A percentile compares a stretch with the other conserved stretches of the same genome.
Conservation (phyloP, 2,329 filamentous ascomycete species). For the Gaeumannomyces sp. region DNA sequence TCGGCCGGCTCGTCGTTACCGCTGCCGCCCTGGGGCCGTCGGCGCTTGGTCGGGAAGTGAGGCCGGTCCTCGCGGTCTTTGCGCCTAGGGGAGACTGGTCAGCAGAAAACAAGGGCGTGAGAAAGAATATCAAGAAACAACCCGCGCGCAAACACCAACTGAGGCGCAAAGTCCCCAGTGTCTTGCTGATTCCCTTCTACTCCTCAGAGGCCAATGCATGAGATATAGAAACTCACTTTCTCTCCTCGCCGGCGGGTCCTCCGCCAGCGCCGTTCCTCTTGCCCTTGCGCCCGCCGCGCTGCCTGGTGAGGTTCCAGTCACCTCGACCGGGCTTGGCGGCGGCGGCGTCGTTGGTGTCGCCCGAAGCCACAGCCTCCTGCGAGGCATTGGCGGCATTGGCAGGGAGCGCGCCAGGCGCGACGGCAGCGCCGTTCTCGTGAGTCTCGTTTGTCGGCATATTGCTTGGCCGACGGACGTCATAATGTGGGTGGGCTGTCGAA, state of each 20-base stretch:
- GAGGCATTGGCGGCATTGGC: neutral
- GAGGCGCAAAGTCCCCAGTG: neutral
- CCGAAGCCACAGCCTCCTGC: neutral
- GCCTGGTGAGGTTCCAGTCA: neutral
- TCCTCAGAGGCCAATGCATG: neutral
- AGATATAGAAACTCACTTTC: neutral
- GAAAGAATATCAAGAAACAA: neutral
- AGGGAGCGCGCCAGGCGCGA: neutral
- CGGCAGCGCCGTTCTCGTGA: conserved; percentile 4
- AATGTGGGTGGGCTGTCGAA: neutral
- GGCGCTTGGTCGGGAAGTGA: conserved; percentile 39
- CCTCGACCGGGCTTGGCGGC: neutral
- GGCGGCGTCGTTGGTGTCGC: neutral
- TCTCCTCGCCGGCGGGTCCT: neutral
- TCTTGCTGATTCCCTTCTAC: neutral
- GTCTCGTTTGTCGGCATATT: conserved; percentile 5
- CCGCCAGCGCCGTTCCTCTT: conserved; percentile 4
- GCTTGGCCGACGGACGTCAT: neutral
- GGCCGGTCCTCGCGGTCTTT: conserved; percentile 6
- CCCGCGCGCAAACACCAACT: neutral
- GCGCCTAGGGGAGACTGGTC: conserved; percentile 1
- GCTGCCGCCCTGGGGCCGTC: conserved; percentile 39
- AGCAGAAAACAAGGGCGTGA: neutral
- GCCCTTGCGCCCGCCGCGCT: neutral
- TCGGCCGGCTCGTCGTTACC: conserved; percentile 29